Percentiles rank a stretch among this genome's conserved stretches.
phyloP scores from a whole-genome alignment of 2,329 filamentous ascomycete species.

The Bipolaris cookei region DNA sequence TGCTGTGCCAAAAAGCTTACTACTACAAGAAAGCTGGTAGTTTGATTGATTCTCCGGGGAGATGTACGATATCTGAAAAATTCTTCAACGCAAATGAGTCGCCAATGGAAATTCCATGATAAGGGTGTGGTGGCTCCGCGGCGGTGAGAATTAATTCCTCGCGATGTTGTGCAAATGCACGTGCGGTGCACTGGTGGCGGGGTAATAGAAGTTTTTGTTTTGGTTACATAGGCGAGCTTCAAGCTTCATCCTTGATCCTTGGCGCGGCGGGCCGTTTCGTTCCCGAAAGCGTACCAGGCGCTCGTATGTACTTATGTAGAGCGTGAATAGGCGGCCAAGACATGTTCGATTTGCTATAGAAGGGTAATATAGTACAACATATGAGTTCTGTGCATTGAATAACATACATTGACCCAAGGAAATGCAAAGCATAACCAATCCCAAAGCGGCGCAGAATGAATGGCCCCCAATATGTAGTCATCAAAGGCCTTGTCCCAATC shows the following conservation, averaged over 20 bases:
- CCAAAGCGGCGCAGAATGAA: not conserved
- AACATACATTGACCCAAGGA: not conserved
- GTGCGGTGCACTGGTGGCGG: slow-evolving; percentile 6
- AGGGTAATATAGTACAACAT: not conserved
- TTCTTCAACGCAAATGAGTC: not conserved
- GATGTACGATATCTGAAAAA: not conserved
- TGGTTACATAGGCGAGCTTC: not conserved
- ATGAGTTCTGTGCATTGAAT: no score
- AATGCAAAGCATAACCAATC: not conserved
- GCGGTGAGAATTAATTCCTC: not conserved
- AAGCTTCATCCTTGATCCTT: slow-evolving; percentile 18
- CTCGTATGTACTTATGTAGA: not conserved
- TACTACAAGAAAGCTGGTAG: not conserved
- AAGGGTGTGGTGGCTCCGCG: not conserved
- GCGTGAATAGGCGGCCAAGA: not conserved
- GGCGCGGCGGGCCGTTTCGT: slow-evolving; percentile 19
- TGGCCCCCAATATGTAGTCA: not conserved
- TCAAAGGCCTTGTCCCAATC: not conserved
- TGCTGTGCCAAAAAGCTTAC: not conserved
- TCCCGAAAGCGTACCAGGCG: slow-evolving; percentile 4
- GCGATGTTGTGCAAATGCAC: not conserved
- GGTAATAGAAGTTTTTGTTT: slow-evolving; percentile 2
- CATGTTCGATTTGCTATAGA: not conserved
- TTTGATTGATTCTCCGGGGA: not conserved
- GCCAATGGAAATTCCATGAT: not conserved